Base-by-base conservation (phyloP, 2,329 filamentous ascomycete species). In the Aspergillus intermedius region DNA sequence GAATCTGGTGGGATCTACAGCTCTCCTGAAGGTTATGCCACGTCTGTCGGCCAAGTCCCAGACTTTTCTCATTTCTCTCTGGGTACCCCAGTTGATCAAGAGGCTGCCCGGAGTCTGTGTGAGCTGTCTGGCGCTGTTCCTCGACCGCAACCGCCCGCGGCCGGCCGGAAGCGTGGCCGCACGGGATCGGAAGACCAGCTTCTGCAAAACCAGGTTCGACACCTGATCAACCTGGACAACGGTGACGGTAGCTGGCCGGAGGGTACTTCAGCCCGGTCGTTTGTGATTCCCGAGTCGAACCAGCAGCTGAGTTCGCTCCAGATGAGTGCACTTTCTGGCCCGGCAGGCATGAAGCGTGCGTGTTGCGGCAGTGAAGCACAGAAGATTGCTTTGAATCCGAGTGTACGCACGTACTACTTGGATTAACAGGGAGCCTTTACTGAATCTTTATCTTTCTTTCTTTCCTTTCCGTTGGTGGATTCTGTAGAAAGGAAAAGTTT, bases 31-130 rank as follows among this genome's bases (percentile, higher is more conserved):
- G 49, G 54, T 3, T 67, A 65, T 45, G 43, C 58, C 10, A 59
- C 53, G 15, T 44, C 53, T 10, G 52, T 57, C 34, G 57, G 53
- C 41, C 57, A 57, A 15, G 57, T 61, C 8, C 61, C 67, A 5
- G 68, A 71, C 49, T 49, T 71, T 21, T 64, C 67, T 28, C 59
- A 58, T 43, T 70, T 66, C 39, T 62, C 65, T 10, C 42, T 71
- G 51, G 60, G 60, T 40, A 61, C 63, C 8, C 57, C 64, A 2
- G 52, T 61, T 9, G 64, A 67, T 35, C 67, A 63, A 28, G 69
- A 71, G 54, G 69, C 69, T 3, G 69, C 69, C 17, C 68, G 66
- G 52, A 68, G 70, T 39, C 59, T 72, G 22, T 72, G 69, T 49
- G 67, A 69, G 50, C 56, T 72, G 35, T 69, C 69, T 19, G 65